Conservation (phyloP, 495 filamentous ascomycete species). For the Evernia prunastri region DNA sequence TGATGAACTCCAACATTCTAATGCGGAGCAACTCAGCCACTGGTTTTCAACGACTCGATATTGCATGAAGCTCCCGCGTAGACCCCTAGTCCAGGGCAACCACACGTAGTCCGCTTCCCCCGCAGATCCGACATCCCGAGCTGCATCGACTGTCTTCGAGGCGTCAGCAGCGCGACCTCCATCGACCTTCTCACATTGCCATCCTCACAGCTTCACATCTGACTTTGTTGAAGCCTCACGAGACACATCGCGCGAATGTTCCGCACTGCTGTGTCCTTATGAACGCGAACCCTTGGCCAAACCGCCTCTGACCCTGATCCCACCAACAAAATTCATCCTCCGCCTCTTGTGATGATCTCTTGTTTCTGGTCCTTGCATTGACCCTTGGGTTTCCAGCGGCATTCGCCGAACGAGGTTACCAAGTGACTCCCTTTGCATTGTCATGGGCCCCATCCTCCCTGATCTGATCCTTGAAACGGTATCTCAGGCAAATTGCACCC, state of each 20-base stretch:
- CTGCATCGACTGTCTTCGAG: conserved; percentile 54
- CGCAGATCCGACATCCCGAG: conserved; percentile 61
- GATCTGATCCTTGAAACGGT: too few species aligned
- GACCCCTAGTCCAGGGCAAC: conserved; percentile 52
- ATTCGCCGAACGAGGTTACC: too few species aligned
- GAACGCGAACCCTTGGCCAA: conserved; percentile 58
- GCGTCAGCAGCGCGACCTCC: conserved; percentile 63
- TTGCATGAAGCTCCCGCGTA: conserved; percentile 35
- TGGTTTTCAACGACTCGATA: conserved; percentile 49
- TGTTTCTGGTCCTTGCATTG: too few species aligned
- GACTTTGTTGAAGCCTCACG: conserved; percentile 58
- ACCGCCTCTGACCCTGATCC: conserved; percentile 66
- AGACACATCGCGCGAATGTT: conserved; percentile 73
- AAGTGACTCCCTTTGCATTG: too few species aligned
- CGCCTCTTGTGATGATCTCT: conserved; percentile 57
- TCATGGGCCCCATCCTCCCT: too few species aligned
- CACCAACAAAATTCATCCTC: conserved; percentile 81
- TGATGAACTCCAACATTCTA: too few species aligned
- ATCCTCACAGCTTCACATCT: conserved; percentile 65
- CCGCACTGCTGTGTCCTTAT: conserved; percentile 63
- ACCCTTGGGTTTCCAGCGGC: too few species aligned
- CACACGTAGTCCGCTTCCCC: conserved; percentile 72
- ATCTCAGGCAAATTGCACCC: too few species aligned
- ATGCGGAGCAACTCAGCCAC: too few species aligned
- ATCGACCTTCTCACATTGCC: conserved; percentile 68